Evolutionary conservation across 2,329 filamentous ascomycete species (phyloP).

Genomic region (Bipolaris zeicola): DNA sequence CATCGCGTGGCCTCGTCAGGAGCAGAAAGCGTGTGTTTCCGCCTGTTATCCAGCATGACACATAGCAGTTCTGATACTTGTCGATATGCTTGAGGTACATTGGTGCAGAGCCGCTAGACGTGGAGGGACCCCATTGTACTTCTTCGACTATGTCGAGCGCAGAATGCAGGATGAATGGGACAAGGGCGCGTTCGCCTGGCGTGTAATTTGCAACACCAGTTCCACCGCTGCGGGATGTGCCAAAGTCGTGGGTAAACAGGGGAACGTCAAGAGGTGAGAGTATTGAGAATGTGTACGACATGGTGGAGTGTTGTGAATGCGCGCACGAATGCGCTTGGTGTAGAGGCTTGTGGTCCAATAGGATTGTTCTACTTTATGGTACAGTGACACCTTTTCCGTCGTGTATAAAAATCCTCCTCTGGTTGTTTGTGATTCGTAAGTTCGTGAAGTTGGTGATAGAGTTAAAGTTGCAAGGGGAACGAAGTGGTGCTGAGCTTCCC

Average conservation of each 20-base stretch:
- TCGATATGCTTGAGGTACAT: constrained; percentile 98
- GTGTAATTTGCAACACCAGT: constrained; percentile 89
- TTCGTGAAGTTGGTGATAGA: not conserved
- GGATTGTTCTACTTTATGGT: not conserved
- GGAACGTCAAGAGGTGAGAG: constrained; percentile 95
- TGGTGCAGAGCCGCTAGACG: constrained; percentile 34
- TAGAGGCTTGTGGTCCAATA: not conserved
- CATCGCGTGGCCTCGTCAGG: constrained; percentile 75
- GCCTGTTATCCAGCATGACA: constrained; percentile 92
- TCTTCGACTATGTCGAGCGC: constrained; percentile 95
- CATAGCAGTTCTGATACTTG: constrained; percentile 94
- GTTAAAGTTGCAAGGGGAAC: not conserved
- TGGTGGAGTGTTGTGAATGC: constrained; percentile 46
- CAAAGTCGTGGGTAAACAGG: constrained; percentile 95
- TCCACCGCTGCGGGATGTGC: constrained; percentile 92
- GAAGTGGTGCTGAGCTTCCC: constrained; percentile 22
- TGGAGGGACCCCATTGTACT: constrained; percentile 76
- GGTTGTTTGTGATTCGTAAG: not conserved
- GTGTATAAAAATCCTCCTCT: not conserved
- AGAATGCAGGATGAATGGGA: constrained; percentile 96
- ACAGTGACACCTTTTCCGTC: no score
- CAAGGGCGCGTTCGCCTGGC: constrained; percentile 88
- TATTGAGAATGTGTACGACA: constrained; percentile 99
- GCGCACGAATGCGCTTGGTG: not conserved
- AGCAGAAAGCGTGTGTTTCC: constrained; percentile 94